Base-by-base conservation (phyloP, 768 basidiomycete genomes). In the Floccularia luteovirens region DNA sequence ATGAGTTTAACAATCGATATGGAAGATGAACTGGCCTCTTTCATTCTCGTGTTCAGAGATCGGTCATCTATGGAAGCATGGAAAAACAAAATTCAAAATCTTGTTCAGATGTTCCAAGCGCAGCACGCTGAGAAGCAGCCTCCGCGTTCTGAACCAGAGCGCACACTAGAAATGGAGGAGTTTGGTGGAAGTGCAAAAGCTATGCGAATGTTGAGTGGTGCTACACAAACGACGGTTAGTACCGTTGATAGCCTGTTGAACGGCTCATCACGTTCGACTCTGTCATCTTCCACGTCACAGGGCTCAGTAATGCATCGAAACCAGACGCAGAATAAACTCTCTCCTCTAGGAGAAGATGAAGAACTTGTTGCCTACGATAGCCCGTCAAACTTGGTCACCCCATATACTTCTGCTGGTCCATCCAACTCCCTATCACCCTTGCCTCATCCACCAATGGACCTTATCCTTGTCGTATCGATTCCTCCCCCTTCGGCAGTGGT, bases 1-100 rank as follows among this genome's bases (percentile, higher is more conserved):
- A 73, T 96, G 66, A 93, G 90, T 55, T 71, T 98, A 46, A 96
- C 94, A 3, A 94, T 99, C 53, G 85, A 90, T 51, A 97, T 99
- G 92, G 90, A 92, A 63, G 94, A 98, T 56, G 90, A 94, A 54
- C 67, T 96, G 41, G 93, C 96, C 45, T 88, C 86, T 37, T 98
- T 99, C 64, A 94, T 97, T 60, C 74, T 99, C 34, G 84, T 91
- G 51, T 99, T 96, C 74, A 86, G 83, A 54, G 90, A 98, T 40
- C 79, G 87, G 22, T 67, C 79, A n/a, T 84, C 84, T 2, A 72
- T 96, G 42, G 90, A 97, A 53, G 72, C 84, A 0, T 98, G 96
- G 96, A 82, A 74, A 56, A 73, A 69, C 38, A 85, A 84, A 42
- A 86, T 99, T 47, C 82, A 87, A 54, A 64, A 70, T 1, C 77